Evolutionary conservation across 2,329 filamentous ascomycete genomes (phyloP), one percentile per base, ranked within the genome.

Genomic region (Dothistroma pini): DNA sequence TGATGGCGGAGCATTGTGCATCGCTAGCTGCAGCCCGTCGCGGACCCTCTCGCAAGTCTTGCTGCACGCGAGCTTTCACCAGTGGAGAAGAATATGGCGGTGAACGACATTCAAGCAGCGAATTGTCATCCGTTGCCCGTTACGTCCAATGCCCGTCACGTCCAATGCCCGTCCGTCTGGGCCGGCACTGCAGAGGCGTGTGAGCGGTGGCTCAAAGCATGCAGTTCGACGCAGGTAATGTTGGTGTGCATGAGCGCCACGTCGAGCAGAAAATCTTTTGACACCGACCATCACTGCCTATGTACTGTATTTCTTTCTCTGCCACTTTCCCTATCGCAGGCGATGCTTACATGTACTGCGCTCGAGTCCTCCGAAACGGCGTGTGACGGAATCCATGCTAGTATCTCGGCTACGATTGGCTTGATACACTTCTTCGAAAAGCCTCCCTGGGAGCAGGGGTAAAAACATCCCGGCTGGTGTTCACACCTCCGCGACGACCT

Each of bases 351-450:
- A n/a, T n/a, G n/a, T n/a, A 41, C 54, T 34, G 10, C 22, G 12
- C 7, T n/a, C 54, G 41, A 34, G 16, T 48, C 21, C 16, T 16
- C 47, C n/a, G 31, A 32, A 59, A 54, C 57, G 57, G 57, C 50
- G 50, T 50, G 54, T 59, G 57, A 59, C 49, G 49, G 57, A 32
- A 51, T 49, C 57, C 25, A 35, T 12, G 50, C 57, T 54, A 48
- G 49, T 19, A 16, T 21, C 50, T 54, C 50, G 57, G 57, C 57
- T 35, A 59, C 38, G 54, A 56, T 56, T 56, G 54, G 54, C 35
- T 44, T 55, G 54, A 56, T 56, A 56, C 54, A 56, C 54, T 41
- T 21, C 14, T 21, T 29, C 54, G 34, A 55, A 56, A 56, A 41
- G 35, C 35, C 54, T 34, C 32, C 41, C 38, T 49, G 54, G 41